Evolutionary conservation across 371 early-diverging fungal genomes (phyloP).

Genomic region (Chytridiales sp.): DNA sequence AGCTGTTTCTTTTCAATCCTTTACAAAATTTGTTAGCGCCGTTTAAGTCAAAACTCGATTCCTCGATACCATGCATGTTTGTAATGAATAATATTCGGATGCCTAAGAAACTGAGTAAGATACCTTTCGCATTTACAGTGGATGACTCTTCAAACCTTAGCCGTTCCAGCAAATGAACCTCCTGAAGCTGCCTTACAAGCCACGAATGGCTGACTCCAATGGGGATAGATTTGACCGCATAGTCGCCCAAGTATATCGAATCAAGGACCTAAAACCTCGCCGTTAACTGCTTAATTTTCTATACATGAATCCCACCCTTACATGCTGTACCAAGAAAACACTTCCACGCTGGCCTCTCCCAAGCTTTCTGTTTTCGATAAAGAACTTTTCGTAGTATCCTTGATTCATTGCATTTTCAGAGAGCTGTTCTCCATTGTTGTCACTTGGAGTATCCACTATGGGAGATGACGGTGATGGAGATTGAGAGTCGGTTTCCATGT

Average conservation of each 20-base stretch:
- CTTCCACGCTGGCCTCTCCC: constrained; percentile 90
- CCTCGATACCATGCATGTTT: constrained; percentile 69
- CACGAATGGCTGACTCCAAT: constrained; percentile 88
- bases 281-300: not conserved
- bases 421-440: no score
- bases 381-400: constrained; percentile 95
- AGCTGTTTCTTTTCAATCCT: constrained; percentile 85
- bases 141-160: constrained; percentile 31
- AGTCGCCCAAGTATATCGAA: constrained; percentile 59
- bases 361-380: constrained; percentile 78
- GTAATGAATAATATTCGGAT: constrained; percentile 90
- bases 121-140: not conserved
- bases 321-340: constrained; percentile 85
- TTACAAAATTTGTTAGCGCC: constrained; percentile 28
- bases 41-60: not conserved
- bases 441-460: no score
- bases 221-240: constrained; percentile 92
- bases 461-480: no score
- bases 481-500: no score
- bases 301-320: constrained; percentile 63
- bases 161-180: constrained; percentile 86
- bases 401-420: no score
- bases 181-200: constrained; percentile 90
- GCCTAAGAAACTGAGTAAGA: constrained; percentile 39
- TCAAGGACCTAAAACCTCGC: constrained; percentile 63